phyloP scores from a whole-genome alignment of 1,284 basidiomycete species.

The Salmacisia buchloeana region DNA sequence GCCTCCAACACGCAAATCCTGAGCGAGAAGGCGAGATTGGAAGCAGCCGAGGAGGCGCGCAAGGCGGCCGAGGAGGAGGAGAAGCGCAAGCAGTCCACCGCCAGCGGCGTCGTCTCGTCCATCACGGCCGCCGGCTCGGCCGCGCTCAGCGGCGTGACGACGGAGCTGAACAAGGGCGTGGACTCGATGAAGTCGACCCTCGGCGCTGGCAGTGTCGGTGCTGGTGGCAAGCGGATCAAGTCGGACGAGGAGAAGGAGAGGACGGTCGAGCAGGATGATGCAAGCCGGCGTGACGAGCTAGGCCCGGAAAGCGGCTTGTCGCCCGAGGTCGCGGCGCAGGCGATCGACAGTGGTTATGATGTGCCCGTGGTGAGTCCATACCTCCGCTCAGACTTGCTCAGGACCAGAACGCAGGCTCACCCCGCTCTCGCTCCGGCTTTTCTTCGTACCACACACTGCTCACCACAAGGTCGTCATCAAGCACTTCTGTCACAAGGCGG shows the following conservation, averaged over 20 bases:
- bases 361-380: slow-evolving; percentile 6
- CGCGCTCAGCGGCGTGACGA: background rate
- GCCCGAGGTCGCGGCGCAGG: background rate
- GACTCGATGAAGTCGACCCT: background rate
- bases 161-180: background rate
- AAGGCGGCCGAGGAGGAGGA: background rate
- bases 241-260: background rate
- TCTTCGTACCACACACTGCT: background rate
- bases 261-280: background rate
- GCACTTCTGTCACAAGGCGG: slow-evolving; percentile 42
- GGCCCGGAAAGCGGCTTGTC: background rate
- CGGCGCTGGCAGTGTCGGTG: no score
- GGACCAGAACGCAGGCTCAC: background rate
- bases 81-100: background rate
- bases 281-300: background rate
- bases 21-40: background rate
- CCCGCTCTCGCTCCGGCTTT: background rate
- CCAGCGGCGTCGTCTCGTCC: background rate
- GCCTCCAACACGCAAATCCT: background rate
- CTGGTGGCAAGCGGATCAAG: background rate
- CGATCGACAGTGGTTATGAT: background rate
- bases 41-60: background rate
- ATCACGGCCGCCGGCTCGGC: background rate
- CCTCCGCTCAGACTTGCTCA: background rate
- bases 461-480: slow-evolving; percentile 29